These are phyloP conservation scores for Aspergillus nidulans DNA, from an alignment of 495 filamentous ascomycete species.

Conservation along the genomic window DNA sequence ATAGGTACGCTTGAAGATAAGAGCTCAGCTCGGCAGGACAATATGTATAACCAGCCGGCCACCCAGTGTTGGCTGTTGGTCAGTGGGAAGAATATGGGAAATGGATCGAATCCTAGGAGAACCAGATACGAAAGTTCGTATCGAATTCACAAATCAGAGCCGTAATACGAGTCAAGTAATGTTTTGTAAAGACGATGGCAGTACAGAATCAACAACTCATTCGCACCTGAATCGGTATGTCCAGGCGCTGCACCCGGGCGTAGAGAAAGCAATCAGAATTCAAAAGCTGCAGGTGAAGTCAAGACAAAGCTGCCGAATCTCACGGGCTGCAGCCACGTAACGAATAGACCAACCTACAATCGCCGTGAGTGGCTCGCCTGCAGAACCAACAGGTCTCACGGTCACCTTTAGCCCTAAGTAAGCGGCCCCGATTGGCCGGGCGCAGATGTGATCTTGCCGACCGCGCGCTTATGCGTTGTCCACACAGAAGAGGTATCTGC, in stretches of 20 bases:
- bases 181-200: constrained; percentile 1
- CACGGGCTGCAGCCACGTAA: constrained; percentile 4
- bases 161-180: neutral
- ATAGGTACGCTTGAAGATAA: neutral
- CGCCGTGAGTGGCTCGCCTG: constrained; percentile 12
- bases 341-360: constrained; percentile 15
- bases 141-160: neutral
- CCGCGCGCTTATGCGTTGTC: constrained; percentile 11
- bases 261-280: neutral
- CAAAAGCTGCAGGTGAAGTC: neutral
- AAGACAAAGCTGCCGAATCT: neutral
- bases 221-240: neutral
- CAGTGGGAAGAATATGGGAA: neutral
- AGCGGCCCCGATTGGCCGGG: constrained; percentile 12
- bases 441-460: constrained; percentile 8
- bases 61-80: neutral
- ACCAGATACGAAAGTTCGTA: neutral
- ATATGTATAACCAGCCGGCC: neutral
- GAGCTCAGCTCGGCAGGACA: neutral
- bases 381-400: constrained; percentile 7
- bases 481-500: constrained; percentile 6
- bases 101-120: neutral
- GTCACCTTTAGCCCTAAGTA: constrained; percentile 10
- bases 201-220: neutral
- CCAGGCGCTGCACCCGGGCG: neutral